Base-by-base conservation (phyloP, 1,139 yeast genomes). In the Scheffersomyces segobiensis region DNA sequence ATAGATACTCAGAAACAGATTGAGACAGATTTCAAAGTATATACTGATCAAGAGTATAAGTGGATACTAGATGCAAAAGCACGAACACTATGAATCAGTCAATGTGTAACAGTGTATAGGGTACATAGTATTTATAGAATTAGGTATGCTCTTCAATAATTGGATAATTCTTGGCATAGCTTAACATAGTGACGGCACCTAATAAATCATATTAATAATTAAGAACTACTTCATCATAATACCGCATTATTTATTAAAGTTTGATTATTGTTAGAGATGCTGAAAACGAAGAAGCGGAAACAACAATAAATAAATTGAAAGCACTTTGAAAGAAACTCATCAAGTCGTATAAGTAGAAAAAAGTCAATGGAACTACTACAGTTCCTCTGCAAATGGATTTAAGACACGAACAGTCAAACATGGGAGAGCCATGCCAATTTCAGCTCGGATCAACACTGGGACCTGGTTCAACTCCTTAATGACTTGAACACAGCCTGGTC, bases 351-450 rank as follows among this genome's bases (percentile, higher is more conserved):
- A 32, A 32, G 17, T 32, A 32, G 42, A 32, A 32, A 32, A 24
- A 32, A 32, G 42, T 32, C 17, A 32, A 32, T 32, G 42, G 42
- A 4, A 32, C 17, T 20, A 50, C 19, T 24, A 20, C n/a, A 32
- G 48, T 49, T 56, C 61, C 21, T 60, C 64, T 51, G 77, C 72
- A 73, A 93, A 95, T 48, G 99, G 99, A 68, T 95, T 95, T 68
- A 93, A 80, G n/a, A 95, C 89, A 68, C 97, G 86, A 14, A 95
- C 97, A 3, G 98, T 91, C 69, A 95, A 82, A 72, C 98, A 93
- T 18, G 99, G 99, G 59, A 95, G 81, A 1, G 96, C 93, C 93
- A 91, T 92, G 56, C 97, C 98, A 57, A 93, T 86, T 72, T 93
- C 98, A 0, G 98, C 96, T 65, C 98, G 83, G 62, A 95, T 79